Conservation (phyloP, 495 filamentous ascomycete species). For the Choiromyces venosus region DNA sequence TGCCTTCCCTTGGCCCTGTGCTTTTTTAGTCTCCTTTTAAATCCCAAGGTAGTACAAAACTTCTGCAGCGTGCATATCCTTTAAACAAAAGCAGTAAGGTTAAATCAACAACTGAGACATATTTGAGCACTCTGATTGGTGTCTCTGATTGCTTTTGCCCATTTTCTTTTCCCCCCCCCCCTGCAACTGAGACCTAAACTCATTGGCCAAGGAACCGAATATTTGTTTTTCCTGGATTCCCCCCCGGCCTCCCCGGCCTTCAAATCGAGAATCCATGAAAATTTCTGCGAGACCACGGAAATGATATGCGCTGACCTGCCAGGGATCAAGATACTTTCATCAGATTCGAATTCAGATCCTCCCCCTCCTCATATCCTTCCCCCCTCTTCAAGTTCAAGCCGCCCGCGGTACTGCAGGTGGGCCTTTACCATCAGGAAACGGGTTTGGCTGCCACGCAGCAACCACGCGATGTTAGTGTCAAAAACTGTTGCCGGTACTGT, state of each 20-base stretch:
- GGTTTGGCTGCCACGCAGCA: slow-evolving; percentile 37
- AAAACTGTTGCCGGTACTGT: slow-evolving; percentile 8
- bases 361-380: slow-evolving; percentile 21
- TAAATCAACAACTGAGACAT: slow-evolving; percentile 20
- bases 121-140: slow-evolving; percentile 4
- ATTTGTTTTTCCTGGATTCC: slow-evolving; percentile 22
- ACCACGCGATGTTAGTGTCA: slow-evolving; percentile 40
- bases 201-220: slow-evolving; percentile 31
- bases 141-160: slow-evolving; percentile 37
- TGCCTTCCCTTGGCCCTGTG: not conserved
- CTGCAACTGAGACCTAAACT: not conserved
- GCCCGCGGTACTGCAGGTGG: slow-evolving; percentile 20
- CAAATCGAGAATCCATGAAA: slow-evolving; percentile 15
- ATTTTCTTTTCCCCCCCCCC: slow-evolving; percentile 13
- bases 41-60: not conserved
- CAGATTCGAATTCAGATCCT: slow-evolving; percentile 34
- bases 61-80: not conserved
- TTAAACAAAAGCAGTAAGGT: not conserved
- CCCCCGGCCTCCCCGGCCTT: slow-evolving; percentile 36
- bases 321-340: slow-evolving; percentile 18
- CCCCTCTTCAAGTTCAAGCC: slow-evolving; percentile 24
- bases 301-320: slow-evolving; percentile 28
- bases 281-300: slow-evolving; percentile 17
- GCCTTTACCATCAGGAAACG: slow-evolving; percentile 17
- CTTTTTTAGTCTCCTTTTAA: not conserved